Base-by-base conservation (phyloP, 2,329 filamentous ascomycete genomes). In the Sporothrix humicola region DNA sequence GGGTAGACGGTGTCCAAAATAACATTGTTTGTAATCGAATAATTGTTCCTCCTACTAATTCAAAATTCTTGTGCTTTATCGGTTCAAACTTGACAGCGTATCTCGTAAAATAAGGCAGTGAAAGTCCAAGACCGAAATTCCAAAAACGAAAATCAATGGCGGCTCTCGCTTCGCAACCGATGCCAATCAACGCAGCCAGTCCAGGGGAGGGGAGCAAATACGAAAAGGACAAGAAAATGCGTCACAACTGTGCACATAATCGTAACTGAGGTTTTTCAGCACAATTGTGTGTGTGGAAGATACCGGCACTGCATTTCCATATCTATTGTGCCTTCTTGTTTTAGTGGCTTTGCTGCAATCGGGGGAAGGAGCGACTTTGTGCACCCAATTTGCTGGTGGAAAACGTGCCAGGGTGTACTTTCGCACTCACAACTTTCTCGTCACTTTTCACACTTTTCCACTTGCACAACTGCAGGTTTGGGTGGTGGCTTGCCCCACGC, bases 401-500 rank as follows among this genome's bases (percentile, higher is more conserved):
- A 23, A 46, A 46, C 37, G 9, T 15, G 37, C 37, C 5, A 46
- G 59, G 17, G 58, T 65, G 59, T 65, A 9, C 59, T 44, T 46
- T 65, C 23, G 9, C 4, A 13, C 23, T 61, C 31, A 7, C 48
- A 15, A 13, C 58, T 61, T 20, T 37, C 26, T 65, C n/a, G n/a
- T 65, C 42, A 13, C 23, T 26, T 26, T 37, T 37, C 31, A 37
- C 31, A 5, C 31, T 37, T 37, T 37, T 37, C 31, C 31, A 37
- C 31, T 37, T 37, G 31, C 31, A 37, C 31, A 37, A 37, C 31
- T 37, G 31, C 31, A 37, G 31, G 31, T 37, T 37, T 37, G 31
- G 31, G 31, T 37, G 31, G 31, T n/a, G 58, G 42, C 46, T 26
- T 17, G 46, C 31, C 48, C 72, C 48, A 66, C 48, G 46, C 65